phyloP scores from a whole-genome alignment of 805 yeast genomes.

The Ogataea glucozyma region DNA sequence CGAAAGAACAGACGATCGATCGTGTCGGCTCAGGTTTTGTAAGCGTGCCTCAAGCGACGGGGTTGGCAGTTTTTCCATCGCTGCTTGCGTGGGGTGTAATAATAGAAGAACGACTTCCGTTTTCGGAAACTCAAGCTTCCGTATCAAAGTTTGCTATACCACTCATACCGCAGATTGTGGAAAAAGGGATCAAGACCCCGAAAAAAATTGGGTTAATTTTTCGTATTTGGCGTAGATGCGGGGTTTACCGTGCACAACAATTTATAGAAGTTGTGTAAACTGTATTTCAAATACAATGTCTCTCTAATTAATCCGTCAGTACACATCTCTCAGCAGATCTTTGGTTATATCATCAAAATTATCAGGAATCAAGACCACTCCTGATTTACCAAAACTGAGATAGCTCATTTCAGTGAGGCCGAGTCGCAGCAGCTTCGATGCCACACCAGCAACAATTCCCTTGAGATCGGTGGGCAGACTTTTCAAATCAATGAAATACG shows the following conservation, averaged over 20 bases:
- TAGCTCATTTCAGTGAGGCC: conserved; percentile 53
- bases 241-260: conserved; percentile 1
- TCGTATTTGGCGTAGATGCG: background rate
- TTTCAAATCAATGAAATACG: conserved; percentile 54
- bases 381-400: conserved; percentile 60
- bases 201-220: background rate
- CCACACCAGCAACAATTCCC: conserved; percentile 69
- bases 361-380: conserved; percentile 58
- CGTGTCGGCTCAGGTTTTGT: no score
- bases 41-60: background rate
- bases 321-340: conserved; percentile 12
- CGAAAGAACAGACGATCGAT: no score
- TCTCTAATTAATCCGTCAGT: background rate
- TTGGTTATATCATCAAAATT: conserved; percentile 34
- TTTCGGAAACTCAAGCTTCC: no score
- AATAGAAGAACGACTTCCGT: no score
- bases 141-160: no score
- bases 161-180: background rate
- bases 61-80: no score
- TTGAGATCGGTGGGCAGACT: conserved; percentile 57
- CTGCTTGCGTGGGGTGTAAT: background rate
- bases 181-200: background rate
- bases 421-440: conserved; percentile 43
- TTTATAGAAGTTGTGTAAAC: no score
- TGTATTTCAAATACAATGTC: no score